Evolutionary conservation across 345 rosid genomes (phyloP).

Genomic region (Syzygium oleosum): DNA sequence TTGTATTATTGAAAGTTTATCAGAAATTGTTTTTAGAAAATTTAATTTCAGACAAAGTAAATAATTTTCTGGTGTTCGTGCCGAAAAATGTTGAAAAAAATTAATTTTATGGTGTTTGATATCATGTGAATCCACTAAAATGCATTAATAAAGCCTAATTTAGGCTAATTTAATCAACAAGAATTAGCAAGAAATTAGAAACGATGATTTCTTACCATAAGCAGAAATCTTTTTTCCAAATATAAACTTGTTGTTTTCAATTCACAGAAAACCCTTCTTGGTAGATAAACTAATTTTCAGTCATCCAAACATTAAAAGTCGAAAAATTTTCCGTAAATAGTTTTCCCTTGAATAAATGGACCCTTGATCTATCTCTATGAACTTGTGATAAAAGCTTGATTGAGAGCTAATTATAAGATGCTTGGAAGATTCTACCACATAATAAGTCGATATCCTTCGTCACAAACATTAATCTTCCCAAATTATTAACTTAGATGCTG

Average conservation of each 20-base stretch:
- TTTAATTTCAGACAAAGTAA: no score
- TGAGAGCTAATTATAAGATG: not conserved
- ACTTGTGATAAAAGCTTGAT: not conserved
- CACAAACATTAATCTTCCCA: not conserved
- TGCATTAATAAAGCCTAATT: not conserved
- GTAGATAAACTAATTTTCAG: rapidly evolving
- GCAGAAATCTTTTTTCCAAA: rapidly evolving
- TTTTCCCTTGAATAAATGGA: not conserved
- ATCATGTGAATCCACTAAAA: not conserved
- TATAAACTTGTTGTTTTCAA: not conserved
- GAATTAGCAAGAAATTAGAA: no score
- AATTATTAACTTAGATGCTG: not conserved
- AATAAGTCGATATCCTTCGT: not conserved
- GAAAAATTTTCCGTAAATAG: no score
- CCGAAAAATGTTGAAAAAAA: not conserved
- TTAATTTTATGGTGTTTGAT: not conserved
- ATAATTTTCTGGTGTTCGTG: not conserved
- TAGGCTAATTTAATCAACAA: no score
- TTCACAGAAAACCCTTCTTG: no score
- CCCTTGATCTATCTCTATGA: not conserved
- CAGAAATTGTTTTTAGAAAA: no score
- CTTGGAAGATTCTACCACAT: not conserved
- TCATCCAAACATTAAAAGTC: no score
- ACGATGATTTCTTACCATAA: not conserved
- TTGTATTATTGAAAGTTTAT: no score